Evolutionary conservation across 176 grass and related monocot genomes (phyloP).

Genomic region (Tuctoria greenei): DNA sequence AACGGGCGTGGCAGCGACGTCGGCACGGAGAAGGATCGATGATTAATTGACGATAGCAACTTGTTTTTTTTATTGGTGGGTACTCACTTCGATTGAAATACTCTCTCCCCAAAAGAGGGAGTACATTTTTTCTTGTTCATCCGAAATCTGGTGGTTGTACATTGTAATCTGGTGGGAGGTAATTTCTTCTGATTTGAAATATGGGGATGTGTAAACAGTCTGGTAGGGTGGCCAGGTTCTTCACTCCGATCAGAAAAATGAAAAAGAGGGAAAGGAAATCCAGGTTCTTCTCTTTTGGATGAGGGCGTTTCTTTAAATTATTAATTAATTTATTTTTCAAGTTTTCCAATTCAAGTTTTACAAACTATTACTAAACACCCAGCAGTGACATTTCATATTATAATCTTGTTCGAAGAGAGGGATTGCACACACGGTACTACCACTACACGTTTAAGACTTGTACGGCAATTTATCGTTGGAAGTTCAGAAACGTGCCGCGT

Average conservation of each 20-base stretch:
- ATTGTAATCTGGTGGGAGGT: slow-evolving; percentile 34
- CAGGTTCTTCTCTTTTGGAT: background rate
- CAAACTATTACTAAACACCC: background rate
- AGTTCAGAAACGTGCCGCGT: background rate
- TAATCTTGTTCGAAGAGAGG: background rate
- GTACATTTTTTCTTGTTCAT: background rate
- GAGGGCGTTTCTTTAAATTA: background rate
- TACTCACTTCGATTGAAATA: too few species aligned
- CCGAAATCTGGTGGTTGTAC: slow-evolving; percentile 30
- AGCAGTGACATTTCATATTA: background rate
- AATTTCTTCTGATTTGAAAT: background rate
- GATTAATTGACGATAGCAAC: background rate
- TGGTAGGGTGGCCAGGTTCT: background rate
- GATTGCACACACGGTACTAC: background rate
- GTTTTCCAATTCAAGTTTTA: background rate
- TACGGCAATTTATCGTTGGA: background rate
- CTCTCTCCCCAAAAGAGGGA: too few species aligned
- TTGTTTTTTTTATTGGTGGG: too few species aligned
- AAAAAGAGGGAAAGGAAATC: background rate
- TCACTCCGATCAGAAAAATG: background rate
- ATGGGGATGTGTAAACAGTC: background rate
- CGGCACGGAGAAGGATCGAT: slow-evolving; percentile 49
- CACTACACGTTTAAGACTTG: background rate
- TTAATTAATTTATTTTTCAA: background rate
- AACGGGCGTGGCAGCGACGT: slow-evolving; percentile 40